These are phyloP conservation scores for Pneumocystis oryctolagi DNA, from an alignment of 1,139 yeast species.

Conservation along the genomic window DNA sequence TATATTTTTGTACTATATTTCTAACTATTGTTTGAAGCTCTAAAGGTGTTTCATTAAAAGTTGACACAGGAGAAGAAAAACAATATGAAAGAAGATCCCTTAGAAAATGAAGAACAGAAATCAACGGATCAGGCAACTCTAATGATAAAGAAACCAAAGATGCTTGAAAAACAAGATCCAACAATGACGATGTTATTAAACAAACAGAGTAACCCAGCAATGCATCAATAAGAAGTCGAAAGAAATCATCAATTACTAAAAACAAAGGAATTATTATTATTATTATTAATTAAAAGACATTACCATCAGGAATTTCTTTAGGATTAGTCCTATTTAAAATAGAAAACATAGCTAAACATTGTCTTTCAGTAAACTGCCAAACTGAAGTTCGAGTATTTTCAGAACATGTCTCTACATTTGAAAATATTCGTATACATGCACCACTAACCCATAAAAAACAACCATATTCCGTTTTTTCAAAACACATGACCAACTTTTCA, in stretches of 20 bases:
- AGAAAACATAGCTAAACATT: conserved; percentile 31
- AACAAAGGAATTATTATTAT: neutral
- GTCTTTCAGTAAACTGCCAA: conserved; percentile 38
- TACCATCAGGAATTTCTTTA: conserved; percentile 44
- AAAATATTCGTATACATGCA: conserved; percentile 59
- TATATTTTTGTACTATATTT: conserved; percentile 29
- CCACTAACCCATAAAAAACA: conserved; percentile 90
- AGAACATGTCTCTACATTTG: conserved; percentile 34
- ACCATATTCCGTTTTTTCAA: conserved; percentile 53
- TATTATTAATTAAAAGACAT: neutral
- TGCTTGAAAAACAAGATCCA: conserved; percentile 46
- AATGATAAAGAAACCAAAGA: conserved; percentile 43
- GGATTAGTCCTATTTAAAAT: conserved; percentile 22
- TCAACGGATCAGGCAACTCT: conserved; percentile 58
- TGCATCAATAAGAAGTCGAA: conserved; percentile 67
- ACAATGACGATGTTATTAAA: conserved; percentile 41
- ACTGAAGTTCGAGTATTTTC: conserved; percentile 28
- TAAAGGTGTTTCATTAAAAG: conserved; percentile 44
- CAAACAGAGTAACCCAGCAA: conserved; percentile 63
- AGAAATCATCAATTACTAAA: conserved; percentile 65
- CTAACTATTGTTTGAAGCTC: conserved; percentile 39
- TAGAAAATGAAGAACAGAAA: conserved; percentile 56
- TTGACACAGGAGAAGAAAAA: conserved; percentile 60
- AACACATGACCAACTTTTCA: conserved; percentile 47
- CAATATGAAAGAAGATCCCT: conserved; percentile 80